phyloP scores from a whole-genome alignment of 2,329 filamentous ascomycete species.

The Trichoderma sp. region DNA sequence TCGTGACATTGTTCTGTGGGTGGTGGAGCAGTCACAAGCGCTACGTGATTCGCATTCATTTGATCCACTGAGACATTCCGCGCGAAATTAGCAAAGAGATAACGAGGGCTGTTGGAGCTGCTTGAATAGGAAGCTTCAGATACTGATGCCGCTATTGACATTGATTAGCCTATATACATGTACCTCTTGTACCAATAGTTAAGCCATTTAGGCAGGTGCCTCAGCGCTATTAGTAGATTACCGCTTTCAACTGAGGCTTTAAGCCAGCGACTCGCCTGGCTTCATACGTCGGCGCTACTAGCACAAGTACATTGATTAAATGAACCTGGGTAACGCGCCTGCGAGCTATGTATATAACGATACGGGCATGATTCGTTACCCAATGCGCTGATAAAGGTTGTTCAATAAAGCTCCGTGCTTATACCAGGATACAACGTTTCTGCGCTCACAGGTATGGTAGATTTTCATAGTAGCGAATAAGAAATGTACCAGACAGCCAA shows the following conservation, averaged over 20 bases:
- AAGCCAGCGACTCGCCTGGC: background rate
- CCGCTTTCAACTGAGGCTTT: background rate
- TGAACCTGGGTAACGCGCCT: background rate
- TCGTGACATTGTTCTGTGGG: background rate
- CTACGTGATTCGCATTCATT: background rate
- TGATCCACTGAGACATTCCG: background rate
- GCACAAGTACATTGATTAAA: background rate
- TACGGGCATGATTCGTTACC: background rate
- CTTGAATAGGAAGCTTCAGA: conserved; percentile 15
- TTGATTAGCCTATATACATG: background rate
- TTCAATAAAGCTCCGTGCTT: background rate
- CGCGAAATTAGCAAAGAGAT: background rate
- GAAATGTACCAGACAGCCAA: background rate
- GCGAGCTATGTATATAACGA: background rate
- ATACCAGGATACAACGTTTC: conserved; percentile 22
- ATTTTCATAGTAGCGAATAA: background rate
- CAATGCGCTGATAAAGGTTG: background rate
- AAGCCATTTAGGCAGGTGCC: conserved; percentile 21
- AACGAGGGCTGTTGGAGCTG: background rate
- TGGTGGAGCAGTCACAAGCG: background rate
- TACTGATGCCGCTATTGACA: background rate
- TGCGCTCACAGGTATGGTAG: conserved; percentile 1
- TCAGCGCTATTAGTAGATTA: background rate
- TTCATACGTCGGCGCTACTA: no score
- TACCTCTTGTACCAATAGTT: background rate